Evolutionary conservation across 202 grass and related monocot species (phyloP).

Genomic region (Schoenoplectus tabernaemontani): DNA sequence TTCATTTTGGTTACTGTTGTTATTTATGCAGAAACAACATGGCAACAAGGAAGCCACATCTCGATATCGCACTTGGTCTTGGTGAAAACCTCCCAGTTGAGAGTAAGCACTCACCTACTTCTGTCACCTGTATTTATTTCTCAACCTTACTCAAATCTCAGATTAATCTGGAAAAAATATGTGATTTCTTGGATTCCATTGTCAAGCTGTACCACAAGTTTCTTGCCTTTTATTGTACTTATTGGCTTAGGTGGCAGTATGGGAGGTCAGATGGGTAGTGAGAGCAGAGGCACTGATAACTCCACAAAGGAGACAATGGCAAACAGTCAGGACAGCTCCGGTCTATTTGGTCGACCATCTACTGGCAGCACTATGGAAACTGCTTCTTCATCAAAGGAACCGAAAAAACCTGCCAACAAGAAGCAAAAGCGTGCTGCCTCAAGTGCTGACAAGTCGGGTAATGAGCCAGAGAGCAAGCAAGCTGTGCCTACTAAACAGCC

Average conservation of each 20-base stretch:
- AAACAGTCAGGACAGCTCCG: conserved; percentile 59
- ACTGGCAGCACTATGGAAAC: conserved; percentile 67
- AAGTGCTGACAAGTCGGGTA: conserved; percentile 39
- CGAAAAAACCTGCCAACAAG: conserved; percentile 36
- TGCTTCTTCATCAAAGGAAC: conserved; percentile 65
- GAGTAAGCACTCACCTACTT: conserved; percentile 38
- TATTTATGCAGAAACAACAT: conserved; percentile 71
- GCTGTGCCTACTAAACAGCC: conserved; percentile 30
- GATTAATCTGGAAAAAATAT: conserved; percentile 10
- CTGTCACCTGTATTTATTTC: conserved; percentile 13
- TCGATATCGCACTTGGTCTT: conserved; percentile 93
- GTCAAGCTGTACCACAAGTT: not conserved
- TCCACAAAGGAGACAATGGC: conserved; percentile 55
- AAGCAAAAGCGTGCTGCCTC: conserved; percentile 37
- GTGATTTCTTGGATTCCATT: not conserved
- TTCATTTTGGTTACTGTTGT: not conserved
- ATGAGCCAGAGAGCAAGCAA: conserved; percentile 52
- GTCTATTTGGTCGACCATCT: conserved; percentile 58
- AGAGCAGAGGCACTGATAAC: conserved; percentile 64
- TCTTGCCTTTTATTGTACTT: conserved; percentile 5
- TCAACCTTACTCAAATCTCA: conserved; percentile 23
- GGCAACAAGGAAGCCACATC: conserved; percentile 78
- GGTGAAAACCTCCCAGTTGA: conserved; percentile 44
- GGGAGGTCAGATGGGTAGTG: conserved; percentile 46
- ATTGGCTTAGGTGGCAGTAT: conserved; percentile 40